Evolutionary conservation across 2,329 filamentous ascomycete genomes (phyloP).

Genomic region (Mariannaea sp.): DNA sequence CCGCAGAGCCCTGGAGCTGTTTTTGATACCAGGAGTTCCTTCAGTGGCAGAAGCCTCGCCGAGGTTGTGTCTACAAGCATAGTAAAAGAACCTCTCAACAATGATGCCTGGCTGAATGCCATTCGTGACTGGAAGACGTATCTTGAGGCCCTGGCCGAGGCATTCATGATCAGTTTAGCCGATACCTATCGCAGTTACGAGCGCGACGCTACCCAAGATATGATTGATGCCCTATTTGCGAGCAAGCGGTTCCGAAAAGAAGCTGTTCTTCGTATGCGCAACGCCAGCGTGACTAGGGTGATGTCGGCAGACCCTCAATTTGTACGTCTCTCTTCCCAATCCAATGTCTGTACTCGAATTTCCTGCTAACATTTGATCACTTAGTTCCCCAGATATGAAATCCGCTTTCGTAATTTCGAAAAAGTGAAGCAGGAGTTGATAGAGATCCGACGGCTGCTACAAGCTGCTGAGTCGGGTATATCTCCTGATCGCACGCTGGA

Average conservation of each 20-base stretch:
- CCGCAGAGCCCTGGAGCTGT: constrained; percentile 38
- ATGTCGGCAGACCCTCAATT: constrained; percentile 52
- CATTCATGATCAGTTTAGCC: constrained; percentile 47
- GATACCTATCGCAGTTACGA: constrained; percentile 54
- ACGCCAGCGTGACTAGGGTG: constrained; percentile 49
- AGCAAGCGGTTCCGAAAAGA: constrained; percentile 49
- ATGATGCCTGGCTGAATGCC: constrained; percentile 44
- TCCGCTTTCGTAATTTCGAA: constrained; percentile 55
- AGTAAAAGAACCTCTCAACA: constrained; percentile 30
- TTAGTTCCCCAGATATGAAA: constrained; percentile 51
- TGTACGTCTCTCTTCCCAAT: constrained; percentile 34
- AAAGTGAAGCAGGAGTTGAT: constrained; percentile 48
- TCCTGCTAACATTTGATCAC: constrained; percentile 16
- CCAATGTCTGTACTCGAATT: background rate
- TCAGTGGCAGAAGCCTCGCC: constrained; percentile 43
- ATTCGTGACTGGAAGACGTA: constrained; percentile 52
- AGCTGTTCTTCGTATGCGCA: constrained; percentile 52
- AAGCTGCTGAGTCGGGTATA: constrained; percentile 48
- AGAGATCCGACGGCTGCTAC: constrained; percentile 47
- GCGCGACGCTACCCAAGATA: constrained; percentile 48
- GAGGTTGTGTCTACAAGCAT: constrained; percentile 40
- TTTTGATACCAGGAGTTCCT: constrained; percentile 46
- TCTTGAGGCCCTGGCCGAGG: constrained; percentile 49
- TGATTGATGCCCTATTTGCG: constrained; percentile 49
- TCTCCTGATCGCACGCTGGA: constrained; percentile 45